Conservation (phyloP, 2,329 filamentous ascomycete species). For the Ophiostoma fasciatum region DNA sequence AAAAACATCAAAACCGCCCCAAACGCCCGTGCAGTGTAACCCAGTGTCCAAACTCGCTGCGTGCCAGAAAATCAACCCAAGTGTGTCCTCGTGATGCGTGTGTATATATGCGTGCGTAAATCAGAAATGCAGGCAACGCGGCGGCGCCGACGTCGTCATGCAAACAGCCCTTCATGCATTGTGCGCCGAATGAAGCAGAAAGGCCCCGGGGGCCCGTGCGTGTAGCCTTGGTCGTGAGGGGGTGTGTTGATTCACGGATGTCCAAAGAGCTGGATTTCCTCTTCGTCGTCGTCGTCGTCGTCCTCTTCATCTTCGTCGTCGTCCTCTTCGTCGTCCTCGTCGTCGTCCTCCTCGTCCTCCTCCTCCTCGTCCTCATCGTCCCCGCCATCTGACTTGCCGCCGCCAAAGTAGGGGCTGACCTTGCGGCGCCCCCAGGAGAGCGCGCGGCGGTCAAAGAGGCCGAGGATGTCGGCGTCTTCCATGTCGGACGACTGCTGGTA, state of each 20-base stretch:
- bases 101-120: neutral
- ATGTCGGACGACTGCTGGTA: slow-evolving; percentile 5
- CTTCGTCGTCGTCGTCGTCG: slow-evolving; percentile 28
- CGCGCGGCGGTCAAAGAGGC: slow-evolving; percentile 33
- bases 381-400: slow-evolving; percentile 25
- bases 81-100: neutral
- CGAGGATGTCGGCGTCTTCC: slow-evolving; percentile 37
- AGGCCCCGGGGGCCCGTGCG: too few relatives aligned
- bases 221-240: too few relatives aligned
- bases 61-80: neutral
- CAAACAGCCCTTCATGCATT: too few relatives aligned
- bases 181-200: too few relatives aligned
- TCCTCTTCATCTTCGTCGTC: slow-evolving; percentile 32
- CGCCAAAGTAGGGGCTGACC: slow-evolving; percentile 25
- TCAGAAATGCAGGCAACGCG: too few relatives aligned
- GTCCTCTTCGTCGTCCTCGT: slow-evolving; percentile 28
- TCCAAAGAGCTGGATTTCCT: slow-evolving; percentile 35
- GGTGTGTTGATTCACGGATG: slow-evolving; percentile 31
- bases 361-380: slow-evolving; percentile 33
- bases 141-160: too few relatives aligned
- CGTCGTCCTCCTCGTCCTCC: slow-evolving; percentile 28
- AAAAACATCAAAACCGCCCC: neutral
- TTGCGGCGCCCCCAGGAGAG: slow-evolving; percentile 22
- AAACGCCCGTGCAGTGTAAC: too few relatives aligned
- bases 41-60: too few relatives aligned